Evolutionary conservation across 1,284 basidiomycete genomes (phyloP).

Genomic region (Melampsora americana): DNA sequence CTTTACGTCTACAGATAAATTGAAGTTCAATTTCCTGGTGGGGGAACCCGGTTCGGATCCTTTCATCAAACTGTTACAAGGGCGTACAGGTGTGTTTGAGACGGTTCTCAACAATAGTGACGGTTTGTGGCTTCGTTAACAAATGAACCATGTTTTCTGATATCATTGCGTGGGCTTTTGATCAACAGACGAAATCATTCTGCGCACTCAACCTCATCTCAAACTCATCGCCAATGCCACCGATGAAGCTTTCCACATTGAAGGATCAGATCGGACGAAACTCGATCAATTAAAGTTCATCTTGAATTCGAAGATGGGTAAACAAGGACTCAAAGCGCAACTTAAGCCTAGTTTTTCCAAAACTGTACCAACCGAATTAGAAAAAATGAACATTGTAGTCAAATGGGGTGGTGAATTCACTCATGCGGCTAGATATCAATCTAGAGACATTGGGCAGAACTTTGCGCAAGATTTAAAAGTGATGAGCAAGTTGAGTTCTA

Average conservation of each 20-base stretch:
- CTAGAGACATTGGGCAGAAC: constrained; percentile 89
- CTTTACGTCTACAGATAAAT: constrained; percentile 47
- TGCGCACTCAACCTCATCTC: constrained; percentile 81
- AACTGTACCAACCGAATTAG: constrained; percentile 58
- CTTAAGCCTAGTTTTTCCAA: constrained; percentile 76
- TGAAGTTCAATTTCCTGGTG: constrained; percentile 68
- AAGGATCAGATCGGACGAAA: constrained; percentile 67
- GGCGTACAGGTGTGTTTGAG: constrained; percentile 62
- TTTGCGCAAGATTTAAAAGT: constrained; percentile 66
- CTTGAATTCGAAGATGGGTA: constrained; percentile 86
- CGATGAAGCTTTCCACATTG: constrained; percentile 67
- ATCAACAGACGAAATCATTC: constrained; percentile 76
- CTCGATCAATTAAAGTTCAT: constrained; percentile 79
- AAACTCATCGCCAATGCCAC: constrained; percentile 77
- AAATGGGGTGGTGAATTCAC: constrained; percentile 99
- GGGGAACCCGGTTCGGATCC: constrained; percentile 87
- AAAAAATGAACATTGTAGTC: constrained; percentile 91
- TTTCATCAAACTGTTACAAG: constrained; percentile 85
- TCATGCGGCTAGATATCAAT: constrained; percentile 94
- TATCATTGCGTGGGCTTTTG: background rate
- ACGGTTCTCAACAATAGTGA: constrained; percentile 51
- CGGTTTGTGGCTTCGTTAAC: constrained; percentile 50
- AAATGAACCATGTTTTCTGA: background rate
- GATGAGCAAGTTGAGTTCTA: constrained; percentile 57
- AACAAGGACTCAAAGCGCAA: constrained; percentile 93